These are phyloP conservation scores for Astrothelium macrocarpum DNA, from an alignment of 495 filamentous ascomycete species.

Conservation along the genomic window DNA sequence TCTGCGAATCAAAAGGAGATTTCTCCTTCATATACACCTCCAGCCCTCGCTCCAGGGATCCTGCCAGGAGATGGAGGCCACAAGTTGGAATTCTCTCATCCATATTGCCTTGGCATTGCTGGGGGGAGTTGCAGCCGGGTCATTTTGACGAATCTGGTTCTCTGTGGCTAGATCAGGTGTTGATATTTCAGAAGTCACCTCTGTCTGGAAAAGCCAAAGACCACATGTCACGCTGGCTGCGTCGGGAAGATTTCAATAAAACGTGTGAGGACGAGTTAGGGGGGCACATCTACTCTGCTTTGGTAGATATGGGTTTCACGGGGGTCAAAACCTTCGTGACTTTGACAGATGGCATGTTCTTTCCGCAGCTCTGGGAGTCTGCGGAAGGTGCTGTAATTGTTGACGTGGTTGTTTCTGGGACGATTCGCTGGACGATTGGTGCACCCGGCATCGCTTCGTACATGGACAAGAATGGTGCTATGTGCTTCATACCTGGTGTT, in stretches of 20 bases:
- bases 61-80: conserved; percentile 6
- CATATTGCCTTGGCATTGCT: conserved; percentile 8
- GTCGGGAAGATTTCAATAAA: not conserved
- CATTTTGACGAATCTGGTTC: not conserved
- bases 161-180: not conserved
- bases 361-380: not conserved
- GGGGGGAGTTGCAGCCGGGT: conserved; percentile 5
- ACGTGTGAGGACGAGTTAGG: not conserved
- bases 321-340: not conserved
- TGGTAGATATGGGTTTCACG: not conserved
- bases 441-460: not conserved
- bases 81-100: conserved; percentile 9
- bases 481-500: not conserved
- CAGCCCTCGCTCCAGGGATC: not conserved
- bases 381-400: not conserved
- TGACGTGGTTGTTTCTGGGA: not conserved
- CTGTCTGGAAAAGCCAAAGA: not conserved
- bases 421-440: not conserved
- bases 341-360: not conserved
- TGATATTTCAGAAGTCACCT: not conserved
- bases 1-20: conserved; percentile 13
- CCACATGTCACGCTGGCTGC: not conserved
- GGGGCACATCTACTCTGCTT: not conserved
- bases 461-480: not conserved
- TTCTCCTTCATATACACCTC: conserved; percentile 15